Base-by-base conservation (phyloP, 495 filamentous ascomycete species). In the Xylaria bambusicola region DNA sequence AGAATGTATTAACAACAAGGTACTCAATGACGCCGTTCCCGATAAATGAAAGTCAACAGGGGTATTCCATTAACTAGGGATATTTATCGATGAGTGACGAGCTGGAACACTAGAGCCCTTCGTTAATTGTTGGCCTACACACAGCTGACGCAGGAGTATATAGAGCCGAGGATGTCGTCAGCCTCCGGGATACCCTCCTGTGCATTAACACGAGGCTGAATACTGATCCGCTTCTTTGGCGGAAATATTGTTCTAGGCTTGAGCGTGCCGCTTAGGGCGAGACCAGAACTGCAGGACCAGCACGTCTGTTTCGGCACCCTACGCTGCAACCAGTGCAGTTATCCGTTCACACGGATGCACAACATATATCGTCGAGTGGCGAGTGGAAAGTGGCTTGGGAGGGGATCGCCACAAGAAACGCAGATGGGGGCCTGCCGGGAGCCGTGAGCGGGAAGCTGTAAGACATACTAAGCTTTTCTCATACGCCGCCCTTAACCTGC, bases 261-360 rank as follows among this genome's bases (percentile, higher is more conserved):
- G 13, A 29, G 50, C 13, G 46, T 21, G 21, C 26, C 5, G 12
- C 20, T 53, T 18, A 5, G 35, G 18, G 35, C 29, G 2, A 13
- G 17, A 12, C 33, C 29, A 40, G 36, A 42, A 56, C 53, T 17
- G 9, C 53, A 48, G 18, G 42, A 38, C 53, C n/a, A 35, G 55
- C 33, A 46, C 21, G 29, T 29, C 45, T 41, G 56, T 40, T 26
- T 23, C 44, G 41, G 49, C 20, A 55, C 21, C 55, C 41, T 65
- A 51, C 56, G 53, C 47, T 24, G 48, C 56, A 1, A 21, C n/a
- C n/a, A 42, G 42, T 58, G 46, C 24, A 33, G 3, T 38, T 41
- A 18, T 13, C 45, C 42, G 31, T 36, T 35, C 17, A 8, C 31
- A 38, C 24, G 36, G 52, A 15, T 36, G 31, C 24, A 26, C 52